These are phyloP conservation scores for Bryoglossum gracile DNA, from an alignment of 495 filamentous ascomycete genomes.

Conservation along the genomic window DNA sequence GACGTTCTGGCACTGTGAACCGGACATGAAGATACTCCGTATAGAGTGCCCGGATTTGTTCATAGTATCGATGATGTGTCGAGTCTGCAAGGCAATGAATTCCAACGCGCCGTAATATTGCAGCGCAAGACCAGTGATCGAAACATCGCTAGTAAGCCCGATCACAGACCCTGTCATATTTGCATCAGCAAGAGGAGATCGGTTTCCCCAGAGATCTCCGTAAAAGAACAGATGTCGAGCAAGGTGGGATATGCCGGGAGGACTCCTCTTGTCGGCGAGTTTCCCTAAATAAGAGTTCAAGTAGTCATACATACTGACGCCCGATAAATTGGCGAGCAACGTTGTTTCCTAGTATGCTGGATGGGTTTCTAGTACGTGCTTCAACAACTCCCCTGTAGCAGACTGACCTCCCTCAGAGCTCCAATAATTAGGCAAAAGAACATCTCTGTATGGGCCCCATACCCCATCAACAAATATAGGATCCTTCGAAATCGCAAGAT, in stretches of 20 bases:
- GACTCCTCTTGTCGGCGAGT: conserved; percentile 55
- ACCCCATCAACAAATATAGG: conserved; percentile 90
- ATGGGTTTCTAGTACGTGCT: conserved; percentile 90
- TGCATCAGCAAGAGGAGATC: conserved; percentile 88
- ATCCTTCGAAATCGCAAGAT: conserved; percentile 87
- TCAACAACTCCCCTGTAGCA: conserved; percentile 88
- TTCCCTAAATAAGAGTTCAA: conserved; percentile 84
- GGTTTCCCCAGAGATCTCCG: conserved; percentile 93
- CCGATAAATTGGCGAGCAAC: conserved; percentile 66
- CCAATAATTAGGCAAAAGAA: conserved; percentile 85
- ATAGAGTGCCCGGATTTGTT: conserved; percentile 79
- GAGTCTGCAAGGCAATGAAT: conserved; percentile 93
- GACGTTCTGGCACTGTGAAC: conserved; percentile 91
- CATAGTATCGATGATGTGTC: conserved; percentile 91
- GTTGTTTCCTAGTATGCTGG: conserved; percentile 75
- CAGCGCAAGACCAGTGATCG: conserved; percentile 75
- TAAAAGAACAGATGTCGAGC: conserved; percentile 96
- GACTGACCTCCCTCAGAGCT: conserved; percentile 95
- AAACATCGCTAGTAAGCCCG: conserved; percentile 76
- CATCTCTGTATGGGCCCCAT: conserved; percentile 94
- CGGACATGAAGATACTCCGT: conserved; percentile 93
- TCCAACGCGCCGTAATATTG: conserved; percentile 93
- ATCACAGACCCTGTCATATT: conserved; percentile 85
- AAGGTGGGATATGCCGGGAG: conserved; percentile 74
- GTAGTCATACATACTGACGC: conserved; percentile 86